Conservation (phyloP, 179 eudicot genomes). For the Amaranthus tricolor region DNA sequence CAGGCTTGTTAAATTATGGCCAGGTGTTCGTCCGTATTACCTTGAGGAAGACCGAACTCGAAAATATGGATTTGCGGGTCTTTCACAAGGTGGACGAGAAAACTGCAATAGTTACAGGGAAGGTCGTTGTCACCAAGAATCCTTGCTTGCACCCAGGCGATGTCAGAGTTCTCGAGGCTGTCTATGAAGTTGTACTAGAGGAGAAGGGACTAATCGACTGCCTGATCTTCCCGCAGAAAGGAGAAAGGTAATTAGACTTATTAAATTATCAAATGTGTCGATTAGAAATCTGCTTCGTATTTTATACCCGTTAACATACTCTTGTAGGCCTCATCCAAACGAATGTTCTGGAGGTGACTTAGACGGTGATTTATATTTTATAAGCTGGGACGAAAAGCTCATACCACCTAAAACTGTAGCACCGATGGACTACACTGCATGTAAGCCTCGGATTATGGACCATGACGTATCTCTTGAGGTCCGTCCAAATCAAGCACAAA, state of each 20-base stretch:
- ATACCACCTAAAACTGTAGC: constrained; percentile 64
- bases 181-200: constrained; percentile 63
- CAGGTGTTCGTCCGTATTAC: constrained; percentile 78
- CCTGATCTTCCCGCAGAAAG: constrained; percentile 90
- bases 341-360: constrained; percentile 99
- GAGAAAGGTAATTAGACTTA: constrained; percentile 55
- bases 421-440: constrained; percentile 95
- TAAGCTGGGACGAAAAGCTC: constrained; percentile 84
- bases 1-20: constrained; percentile 71
- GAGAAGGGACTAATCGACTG: constrained; percentile 71
- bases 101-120: constrained; percentile 61
- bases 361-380: constrained; percentile 88
- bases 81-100: constrained; percentile 65
- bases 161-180: constrained; percentile 89
- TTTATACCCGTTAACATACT: background rate
- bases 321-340: constrained; percentile 94
- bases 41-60: constrained; percentile 57
- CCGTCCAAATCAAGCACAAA: background rate
- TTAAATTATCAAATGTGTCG: background rate
- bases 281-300: background rate
- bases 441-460: constrained; percentile 87
- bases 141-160: constrained; percentile 99
- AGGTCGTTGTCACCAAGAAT: constrained; percentile 88
- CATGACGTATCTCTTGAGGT: constrained; percentile 89
- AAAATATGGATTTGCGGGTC: constrained; percentile 37